Conservation (phyloP, 2,329 filamentous ascomycete genomes). For the Botrytis tulipae region DNA sequence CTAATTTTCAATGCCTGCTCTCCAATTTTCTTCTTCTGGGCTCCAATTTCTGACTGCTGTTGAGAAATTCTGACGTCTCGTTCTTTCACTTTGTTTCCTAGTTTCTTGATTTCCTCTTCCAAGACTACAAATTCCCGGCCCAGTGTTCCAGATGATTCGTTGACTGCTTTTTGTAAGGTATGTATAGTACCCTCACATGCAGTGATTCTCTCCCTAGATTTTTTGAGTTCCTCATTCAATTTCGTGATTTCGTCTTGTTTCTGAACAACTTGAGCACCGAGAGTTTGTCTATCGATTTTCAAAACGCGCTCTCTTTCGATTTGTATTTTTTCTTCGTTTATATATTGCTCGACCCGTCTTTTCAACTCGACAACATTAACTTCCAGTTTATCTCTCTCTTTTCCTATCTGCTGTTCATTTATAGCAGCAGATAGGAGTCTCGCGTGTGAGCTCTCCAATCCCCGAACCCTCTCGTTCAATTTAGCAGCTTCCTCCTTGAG, state of each 20-base stretch:
- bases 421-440: not conserved
- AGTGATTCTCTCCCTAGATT: not conserved
- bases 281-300: not conserved
- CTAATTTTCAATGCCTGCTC: not conserved
- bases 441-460: not conserved
- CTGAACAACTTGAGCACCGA: not conserved
- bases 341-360: too few relatives aligned
- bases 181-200: not conserved
- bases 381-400: not conserved
- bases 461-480: not conserved
- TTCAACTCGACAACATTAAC: too few relatives aligned
- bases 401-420: rapidly evolving
- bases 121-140: not conserved
- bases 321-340: not conserved
- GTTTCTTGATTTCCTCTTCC: not conserved
- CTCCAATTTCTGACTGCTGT: not conserved
- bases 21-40: not conserved
- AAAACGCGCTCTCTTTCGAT: not conserved
- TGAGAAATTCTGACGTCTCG: not conserved
- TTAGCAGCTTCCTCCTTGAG: not conserved
- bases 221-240: not conserved
- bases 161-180: rapidly evolving
- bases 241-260: not conserved
- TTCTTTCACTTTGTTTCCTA: not conserved
- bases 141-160: not conserved